A percentile compares a stretch with the other conserved stretches of the same genome.
Evolutionary conservation across 2,329 filamentous ascomycete genomes (phyloP).

Genomic region (Diaporthe sp.): DNA sequence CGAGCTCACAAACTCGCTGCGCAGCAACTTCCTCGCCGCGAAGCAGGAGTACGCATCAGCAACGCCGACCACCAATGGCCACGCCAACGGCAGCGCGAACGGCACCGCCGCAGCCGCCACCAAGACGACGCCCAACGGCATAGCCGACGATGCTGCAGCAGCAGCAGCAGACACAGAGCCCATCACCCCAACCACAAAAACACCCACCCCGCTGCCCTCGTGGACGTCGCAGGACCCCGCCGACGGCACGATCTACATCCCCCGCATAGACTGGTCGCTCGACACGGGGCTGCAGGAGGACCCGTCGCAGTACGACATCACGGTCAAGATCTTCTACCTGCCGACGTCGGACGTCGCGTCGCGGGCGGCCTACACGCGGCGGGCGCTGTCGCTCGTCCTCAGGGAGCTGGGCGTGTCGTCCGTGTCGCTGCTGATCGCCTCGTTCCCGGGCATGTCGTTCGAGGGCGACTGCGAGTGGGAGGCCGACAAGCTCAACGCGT

Average conservation of each 20-base stretch:
- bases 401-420: slow-evolving; percentile 81
- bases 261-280: slow-evolving; percentile 79
- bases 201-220: slow-evolving; percentile 52
- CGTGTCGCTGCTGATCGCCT: slow-evolving; percentile 91
- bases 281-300: slow-evolving; percentile 82
- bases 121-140: slow-evolving; percentile 37
- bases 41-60: slow-evolving; percentile 70
- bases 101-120: slow-evolving; percentile 39
- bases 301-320: slow-evolving; percentile 89
- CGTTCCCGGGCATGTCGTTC: slow-evolving; percentile 93
- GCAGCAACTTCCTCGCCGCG: slow-evolving; percentile 83
- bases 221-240: slow-evolving; percentile 79
- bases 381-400: slow-evolving; percentile 84
- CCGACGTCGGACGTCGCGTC: slow-evolving; percentile 73
- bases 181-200: slow-evolving; percentile 40
- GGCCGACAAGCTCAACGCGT: slow-evolving; percentile 72
- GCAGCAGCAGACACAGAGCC: slow-evolving; percentile 43
- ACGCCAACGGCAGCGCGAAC: slow-evolving; percentile 42
- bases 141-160: slow-evolving; percentile 41
- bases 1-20: slow-evolving; percentile 90
- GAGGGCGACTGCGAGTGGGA: slow-evolving; percentile 92
- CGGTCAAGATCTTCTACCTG: slow-evolving; percentile 94
- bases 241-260: slow-evolving; percentile 77
- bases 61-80: slow-evolving; percentile 45
- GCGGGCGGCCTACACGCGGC: slow-evolving; percentile 78